Evolutionary conservation across 352 stramenopile species (phyloP).

Genomic region (Hyaloperonospora arabidopsidis): DNA sequence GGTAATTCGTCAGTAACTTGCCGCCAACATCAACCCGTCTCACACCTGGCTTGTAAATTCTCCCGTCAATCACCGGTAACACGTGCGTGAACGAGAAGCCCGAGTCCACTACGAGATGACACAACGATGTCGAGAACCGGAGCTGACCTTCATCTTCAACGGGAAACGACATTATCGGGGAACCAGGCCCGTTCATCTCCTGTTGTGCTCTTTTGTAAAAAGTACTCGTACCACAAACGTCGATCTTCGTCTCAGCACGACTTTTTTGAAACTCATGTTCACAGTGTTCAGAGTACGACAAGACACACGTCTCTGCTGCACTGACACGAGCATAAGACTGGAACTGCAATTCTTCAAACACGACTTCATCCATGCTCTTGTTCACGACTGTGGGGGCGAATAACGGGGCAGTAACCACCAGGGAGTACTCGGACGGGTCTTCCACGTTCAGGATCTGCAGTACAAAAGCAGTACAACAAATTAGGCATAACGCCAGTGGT

Average conservation of each 20-base stretch:
- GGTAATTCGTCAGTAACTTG: conserved; percentile 94
- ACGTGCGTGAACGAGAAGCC: conserved; percentile 94
- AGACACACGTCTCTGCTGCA: conserved; percentile 51
- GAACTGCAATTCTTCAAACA: conserved; percentile 74
- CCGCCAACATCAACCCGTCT: conserved; percentile 89
- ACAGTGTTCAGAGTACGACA: conserved; percentile 44
- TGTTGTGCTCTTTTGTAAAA: too few relatives aligned
- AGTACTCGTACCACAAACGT: too few relatives aligned
- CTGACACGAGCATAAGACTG: conserved; percentile 41
- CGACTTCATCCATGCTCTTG: conserved; percentile 72
- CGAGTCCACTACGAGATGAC: conserved; percentile 86
- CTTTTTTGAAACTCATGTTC: conserved; percentile 19
- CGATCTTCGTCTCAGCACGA: background rate
- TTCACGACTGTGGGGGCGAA: conserved; percentile 46
- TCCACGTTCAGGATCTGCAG: conserved; percentile 42
- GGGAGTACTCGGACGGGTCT: conserved; percentile 38
- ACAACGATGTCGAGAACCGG: conserved; percentile 46
- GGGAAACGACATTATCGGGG: too few relatives aligned
- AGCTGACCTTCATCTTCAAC: conserved; percentile 17
- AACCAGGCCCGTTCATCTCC: too few relatives aligned
- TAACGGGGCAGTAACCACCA: conserved; percentile 53
- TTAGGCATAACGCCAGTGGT: too few relatives aligned
- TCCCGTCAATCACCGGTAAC: conserved; percentile 81
- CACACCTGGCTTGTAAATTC: conserved; percentile 39
- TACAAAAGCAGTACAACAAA: background rate